Conservation (phyloP, 2,329 filamentous ascomycete genomes). For the Rhinocladiella mackenziei region DNA sequence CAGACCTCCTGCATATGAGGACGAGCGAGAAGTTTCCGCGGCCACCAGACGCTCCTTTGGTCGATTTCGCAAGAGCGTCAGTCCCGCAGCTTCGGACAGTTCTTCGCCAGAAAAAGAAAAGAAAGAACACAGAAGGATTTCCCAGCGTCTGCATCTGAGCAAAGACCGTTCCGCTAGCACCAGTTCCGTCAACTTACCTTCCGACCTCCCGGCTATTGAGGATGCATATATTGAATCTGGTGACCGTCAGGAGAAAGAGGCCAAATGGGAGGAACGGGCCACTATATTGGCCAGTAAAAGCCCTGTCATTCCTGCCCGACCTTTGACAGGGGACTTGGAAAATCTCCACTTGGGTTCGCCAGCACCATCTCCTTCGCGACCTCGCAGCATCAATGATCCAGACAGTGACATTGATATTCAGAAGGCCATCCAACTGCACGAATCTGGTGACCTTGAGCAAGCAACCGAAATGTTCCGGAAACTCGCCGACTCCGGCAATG, state of each 20-base stretch:
- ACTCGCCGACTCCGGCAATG: constrained; percentile 83
- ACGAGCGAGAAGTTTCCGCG: constrained; percentile 33
- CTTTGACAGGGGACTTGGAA: constrained; percentile 8
- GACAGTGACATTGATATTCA: constrained; percentile 65
- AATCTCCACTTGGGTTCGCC: constrained; percentile 10
- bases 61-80: constrained; percentile 36
- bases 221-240: constrained; percentile 45
- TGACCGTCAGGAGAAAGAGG: constrained; percentile 57
- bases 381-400: constrained; percentile 31
- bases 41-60: constrained; percentile 28
- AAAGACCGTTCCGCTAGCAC: constrained; percentile 43
- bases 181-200: constrained; percentile 70
- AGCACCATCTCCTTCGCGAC: constrained; percentile 12
- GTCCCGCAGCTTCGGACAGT: constrained; percentile 37
- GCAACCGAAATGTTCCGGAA: constrained; percentile 82
- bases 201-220: constrained; percentile 71
- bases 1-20: constrained; percentile 58
- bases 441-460: constrained; percentile 69
- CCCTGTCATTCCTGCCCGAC: constrained; percentile 9
- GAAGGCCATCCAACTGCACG: constrained; percentile 90
- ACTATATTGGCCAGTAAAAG: constrained; percentile 66
- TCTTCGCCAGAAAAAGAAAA: constrained; percentile 36
- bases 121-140: constrained; percentile 45
- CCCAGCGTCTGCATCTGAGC: constrained; percentile 67
- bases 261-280: constrained; percentile 86